Evolutionary conservation across 208 protist genomes (phyloP).

Genomic region (Porcisia hertigi): DNA sequence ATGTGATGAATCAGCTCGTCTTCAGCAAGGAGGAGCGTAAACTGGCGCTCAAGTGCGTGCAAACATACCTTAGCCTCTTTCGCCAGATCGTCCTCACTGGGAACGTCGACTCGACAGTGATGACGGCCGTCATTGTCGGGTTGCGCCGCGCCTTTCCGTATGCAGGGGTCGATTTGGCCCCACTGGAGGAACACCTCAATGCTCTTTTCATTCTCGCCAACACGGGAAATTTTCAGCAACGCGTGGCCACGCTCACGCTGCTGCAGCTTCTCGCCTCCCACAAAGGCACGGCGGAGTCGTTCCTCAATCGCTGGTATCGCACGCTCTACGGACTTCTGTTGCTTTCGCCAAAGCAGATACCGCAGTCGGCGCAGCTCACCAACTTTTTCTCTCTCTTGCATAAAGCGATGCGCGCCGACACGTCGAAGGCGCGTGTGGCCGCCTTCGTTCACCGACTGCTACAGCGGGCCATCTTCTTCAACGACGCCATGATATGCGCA

Average conservation of each 20-base stretch:
- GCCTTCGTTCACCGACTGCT: conserved; percentile 92
- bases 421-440: conserved; percentile 78
- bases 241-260: conserved; percentile 84
- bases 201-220: conserved; percentile 91
- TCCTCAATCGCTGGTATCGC: conserved; percentile 90
- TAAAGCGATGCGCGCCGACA: conserved; percentile 86
- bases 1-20: conserved; percentile 93
- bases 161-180: conserved; percentile 76
- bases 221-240: conserved; percentile 87
- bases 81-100: conserved; percentile 68
- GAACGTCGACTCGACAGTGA: conserved; percentile 82
- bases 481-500: conserved; percentile 85
- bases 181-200: conserved; percentile 84
- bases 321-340: conserved; percentile 88
- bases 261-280: conserved; percentile 84
- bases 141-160: conserved; percentile 92
- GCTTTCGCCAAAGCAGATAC: conserved; percentile 88
- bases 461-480: conserved; percentile 86
- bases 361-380: conserved; percentile 85
- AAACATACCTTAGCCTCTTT: conserved; percentile 90
- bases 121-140: conserved; percentile 89
- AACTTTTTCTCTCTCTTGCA: conserved; percentile 91
- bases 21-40: conserved; percentile 91
- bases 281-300: conserved; percentile 63
- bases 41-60: conserved; percentile 85